phyloP scores from a whole-genome alignment of 2,329 filamentous ascomycete genomes.

The Chaetomium sp. region DNA sequence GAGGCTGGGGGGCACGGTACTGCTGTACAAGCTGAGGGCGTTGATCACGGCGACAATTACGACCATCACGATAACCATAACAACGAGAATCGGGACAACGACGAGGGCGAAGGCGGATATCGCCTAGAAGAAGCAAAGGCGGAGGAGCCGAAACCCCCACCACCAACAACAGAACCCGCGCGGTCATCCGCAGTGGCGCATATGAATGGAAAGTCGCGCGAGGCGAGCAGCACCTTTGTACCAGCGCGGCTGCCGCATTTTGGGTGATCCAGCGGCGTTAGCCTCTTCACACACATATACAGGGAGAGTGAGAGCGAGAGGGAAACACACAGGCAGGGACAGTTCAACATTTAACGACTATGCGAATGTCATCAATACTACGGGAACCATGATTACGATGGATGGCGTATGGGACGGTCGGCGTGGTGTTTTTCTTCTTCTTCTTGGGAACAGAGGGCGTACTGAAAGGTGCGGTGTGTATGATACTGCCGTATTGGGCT shows the following conservation, averaged over 20 bases:
- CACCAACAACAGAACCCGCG: background rate
- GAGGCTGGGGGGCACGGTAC: too few species aligned
- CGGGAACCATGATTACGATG: background rate
- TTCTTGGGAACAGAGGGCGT: too few species aligned
- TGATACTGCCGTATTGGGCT: too few species aligned
- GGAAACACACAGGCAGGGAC: too few species aligned
- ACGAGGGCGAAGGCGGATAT: background rate
- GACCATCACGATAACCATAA: background rate
- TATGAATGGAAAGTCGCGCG: constrained; percentile 5
- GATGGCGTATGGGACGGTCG: background rate
- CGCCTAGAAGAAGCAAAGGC: background rate
- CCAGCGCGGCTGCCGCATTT: constrained; percentile 55
- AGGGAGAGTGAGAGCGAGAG: too few species aligned
- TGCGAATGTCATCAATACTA: background rate
- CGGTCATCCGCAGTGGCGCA: background rate
- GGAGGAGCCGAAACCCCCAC: constrained; percentile 9
- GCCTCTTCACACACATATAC: background rate
- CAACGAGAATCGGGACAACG: background rate
- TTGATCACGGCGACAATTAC: background rate
- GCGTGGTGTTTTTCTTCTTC: too few species aligned
- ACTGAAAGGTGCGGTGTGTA: too few species aligned
- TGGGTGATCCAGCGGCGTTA: constrained; percentile 27
- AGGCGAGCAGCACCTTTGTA: constrained; percentile 36
- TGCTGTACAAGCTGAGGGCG: too few species aligned
- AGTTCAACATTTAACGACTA: background rate